phyloP scores from a whole-genome alignment of 768 basidiomycete species.

The Trametes punicea region DNA sequence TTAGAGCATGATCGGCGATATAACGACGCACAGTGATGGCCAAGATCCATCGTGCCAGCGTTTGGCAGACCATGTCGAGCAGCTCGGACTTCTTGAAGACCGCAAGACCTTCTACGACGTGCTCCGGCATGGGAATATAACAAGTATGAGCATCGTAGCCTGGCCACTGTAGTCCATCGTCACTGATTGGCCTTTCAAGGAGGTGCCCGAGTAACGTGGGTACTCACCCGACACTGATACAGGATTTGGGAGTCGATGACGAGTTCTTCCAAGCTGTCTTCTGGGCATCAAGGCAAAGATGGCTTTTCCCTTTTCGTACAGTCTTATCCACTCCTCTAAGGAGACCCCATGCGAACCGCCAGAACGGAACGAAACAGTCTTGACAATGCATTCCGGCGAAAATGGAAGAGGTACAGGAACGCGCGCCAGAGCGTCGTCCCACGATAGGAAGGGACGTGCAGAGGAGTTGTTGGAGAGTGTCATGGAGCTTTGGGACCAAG shows the following conservation, averaged over 20 bases:
- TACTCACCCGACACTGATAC: conserved; percentile 11
- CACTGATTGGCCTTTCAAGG: background rate
- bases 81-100: conserved; percentile 9
- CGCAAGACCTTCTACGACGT: background rate
- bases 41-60: conserved; percentile 10
- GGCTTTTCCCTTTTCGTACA: conserved; percentile 1
- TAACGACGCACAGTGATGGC: background rate
- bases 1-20: background rate
- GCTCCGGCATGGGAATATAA: background rate
- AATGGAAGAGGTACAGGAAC: conserved; percentile 4
- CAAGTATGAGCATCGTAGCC: conserved; percentile 12
- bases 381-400: background rate
- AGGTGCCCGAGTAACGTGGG: rapidly evolving
- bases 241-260: background rate
- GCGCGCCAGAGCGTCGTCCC: background rate
- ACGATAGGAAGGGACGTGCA: background rate
- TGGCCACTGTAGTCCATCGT: conserved; percentile 10
- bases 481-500: background rate
- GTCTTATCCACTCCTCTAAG: conserved; percentile 3
- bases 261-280: conserved; percentile 5
- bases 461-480: background rate
- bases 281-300: background rate
- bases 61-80: conserved; percentile 11
- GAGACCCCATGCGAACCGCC: background rate
- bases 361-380: background rate